phyloP scores from a whole-genome alignment of 805 yeast species.

The Teunomyces lycoperdinae region DNA sequence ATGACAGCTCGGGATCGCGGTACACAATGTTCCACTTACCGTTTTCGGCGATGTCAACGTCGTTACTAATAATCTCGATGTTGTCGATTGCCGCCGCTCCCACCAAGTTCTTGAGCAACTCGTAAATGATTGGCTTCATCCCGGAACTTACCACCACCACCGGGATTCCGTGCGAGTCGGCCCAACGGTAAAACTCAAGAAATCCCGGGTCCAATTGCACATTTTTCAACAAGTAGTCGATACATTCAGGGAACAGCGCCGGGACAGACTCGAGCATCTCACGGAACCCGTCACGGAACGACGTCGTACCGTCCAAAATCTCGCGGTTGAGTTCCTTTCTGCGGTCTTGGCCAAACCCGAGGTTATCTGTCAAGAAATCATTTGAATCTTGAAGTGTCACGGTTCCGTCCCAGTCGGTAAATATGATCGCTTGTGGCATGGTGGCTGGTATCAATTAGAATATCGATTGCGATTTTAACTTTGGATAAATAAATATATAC shows the following conservation, averaged over 20 bases:
- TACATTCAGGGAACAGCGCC: constrained; percentile 78
- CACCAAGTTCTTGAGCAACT: constrained; percentile 67
- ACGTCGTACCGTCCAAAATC: constrained; percentile 63
- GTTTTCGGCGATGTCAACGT: constrained; percentile 51
- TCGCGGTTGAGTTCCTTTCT: constrained; percentile 68
- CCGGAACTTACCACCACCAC: constrained; percentile 88
- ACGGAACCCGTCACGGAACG: constrained; percentile 80
- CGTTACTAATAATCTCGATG: constrained; percentile 58
- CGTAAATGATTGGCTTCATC: constrained; percentile 87
- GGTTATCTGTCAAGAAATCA: constrained; percentile 82
- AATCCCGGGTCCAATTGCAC: constrained; percentile 89
- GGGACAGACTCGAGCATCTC: constrained; percentile 79
- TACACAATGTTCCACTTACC: constrained; percentile 81
- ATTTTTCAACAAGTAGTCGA: constrained; percentile 61
- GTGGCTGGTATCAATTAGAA: not conserved
- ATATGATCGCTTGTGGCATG: constrained; percentile 65
- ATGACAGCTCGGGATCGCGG: constrained; percentile 73
- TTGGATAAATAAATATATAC: no score
- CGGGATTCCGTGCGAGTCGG: constrained; percentile 68
- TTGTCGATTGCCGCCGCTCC: constrained; percentile 64
- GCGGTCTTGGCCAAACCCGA: constrained; percentile 77
- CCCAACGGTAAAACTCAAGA: constrained; percentile 76
- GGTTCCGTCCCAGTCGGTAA: constrained; percentile 98
- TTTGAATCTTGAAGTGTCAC: constrained; percentile 94
- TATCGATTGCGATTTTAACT: no score